Percentiles rank a stretch among this genome's conserved stretches.
These are phyloP conservation scores for Talaromyces sp. DNA, from an alignment of 2,329 filamentous ascomycete genomes.

Conservation along the genomic window DNA sequence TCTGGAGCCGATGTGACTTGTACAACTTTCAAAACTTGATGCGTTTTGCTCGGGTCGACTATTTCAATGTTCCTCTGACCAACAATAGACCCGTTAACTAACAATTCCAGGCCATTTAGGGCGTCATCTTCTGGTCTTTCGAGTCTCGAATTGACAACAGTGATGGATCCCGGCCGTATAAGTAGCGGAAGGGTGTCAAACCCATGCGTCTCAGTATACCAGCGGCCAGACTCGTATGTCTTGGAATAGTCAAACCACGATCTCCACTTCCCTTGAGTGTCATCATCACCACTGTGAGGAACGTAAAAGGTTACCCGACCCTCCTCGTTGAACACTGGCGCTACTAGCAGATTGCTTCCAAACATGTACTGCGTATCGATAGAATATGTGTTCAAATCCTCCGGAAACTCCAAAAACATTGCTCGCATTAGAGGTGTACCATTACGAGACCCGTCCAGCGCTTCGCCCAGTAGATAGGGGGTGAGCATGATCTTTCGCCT, in stretches of 20 bases:
- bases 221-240: conserved; percentile 45
- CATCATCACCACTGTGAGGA: conserved; percentile 52
- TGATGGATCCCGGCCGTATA: conserved; percentile 48
- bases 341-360: conserved; percentile 62
- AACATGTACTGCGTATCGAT: conserved; percentile 73
- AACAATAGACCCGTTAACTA: conserved; percentile 8
- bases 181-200: conserved; percentile 61
- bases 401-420: conserved; percentile 68
- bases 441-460: conserved; percentile 49
- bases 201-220: conserved; percentile 60
- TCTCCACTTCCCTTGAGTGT: conserved; percentile 49
- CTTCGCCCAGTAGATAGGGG: conserved; percentile 58
- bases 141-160: conserved; percentile 11
- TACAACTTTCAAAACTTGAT: conserved; percentile 47
- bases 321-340: conserved; percentile 63
- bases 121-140: conserved; percentile 10
- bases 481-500: conserved; percentile 57
- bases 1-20: not conserved
- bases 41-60: conserved; percentile 10
- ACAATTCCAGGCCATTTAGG: conserved; percentile 11
- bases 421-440: conserved; percentile 65
- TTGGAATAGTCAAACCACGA: conserved; percentile 49
- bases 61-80: conserved; percentile 2
- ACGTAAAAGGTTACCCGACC: conserved; percentile 66
- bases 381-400: conserved; percentile 65